These are phyloP conservation scores for Ceratocystiopsis brevicomis DNA, from an alignment of 2,329 filamentous ascomycete species.

Conservation along the genomic window DNA sequence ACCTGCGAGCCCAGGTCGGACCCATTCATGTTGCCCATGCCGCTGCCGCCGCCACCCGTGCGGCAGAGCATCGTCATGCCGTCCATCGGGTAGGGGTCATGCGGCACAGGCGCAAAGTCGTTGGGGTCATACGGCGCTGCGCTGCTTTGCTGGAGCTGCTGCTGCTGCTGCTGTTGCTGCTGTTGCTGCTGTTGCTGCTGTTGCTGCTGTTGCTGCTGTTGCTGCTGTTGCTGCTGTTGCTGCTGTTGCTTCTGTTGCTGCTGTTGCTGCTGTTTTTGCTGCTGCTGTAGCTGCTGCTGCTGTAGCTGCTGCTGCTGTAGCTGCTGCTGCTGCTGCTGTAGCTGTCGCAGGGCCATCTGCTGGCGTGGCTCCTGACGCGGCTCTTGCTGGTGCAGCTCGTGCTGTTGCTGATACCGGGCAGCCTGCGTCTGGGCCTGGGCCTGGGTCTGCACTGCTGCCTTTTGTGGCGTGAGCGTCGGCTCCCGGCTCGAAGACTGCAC, in stretches of 20 bases:
- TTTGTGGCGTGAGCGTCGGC: slow-evolving; percentile 3
- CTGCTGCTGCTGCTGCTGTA: slow-evolving; percentile 13
- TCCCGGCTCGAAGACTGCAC: neutral
- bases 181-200: no score
- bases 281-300: slow-evolving; percentile 9
- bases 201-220: slow-evolving; percentile 8
- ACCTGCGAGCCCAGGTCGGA: slow-evolving; percentile 31
- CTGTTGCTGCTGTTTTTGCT: slow-evolving; percentile 9
- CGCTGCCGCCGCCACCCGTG: slow-evolving; percentile 19
- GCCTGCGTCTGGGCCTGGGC: neutral
- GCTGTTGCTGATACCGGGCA: slow-evolving; percentile 3
- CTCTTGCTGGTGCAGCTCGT: slow-evolving; percentile 5
- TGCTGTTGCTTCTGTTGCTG: slow-evolving; percentile 6
- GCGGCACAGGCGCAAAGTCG: slow-evolving; percentile 55
- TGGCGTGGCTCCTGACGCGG: no score
- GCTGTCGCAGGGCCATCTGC: no score
- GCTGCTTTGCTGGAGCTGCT: slow-evolving; percentile 12
- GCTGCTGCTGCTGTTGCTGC: slow-evolving; percentile 10
- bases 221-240: no score
- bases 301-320: neutral
- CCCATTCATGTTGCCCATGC: slow-evolving; percentile 19
- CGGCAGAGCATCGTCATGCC: slow-evolving; percentile 97
- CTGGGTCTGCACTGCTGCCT: slow-evolving; percentile 1
- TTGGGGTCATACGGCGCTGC: slow-evolving; percentile 23
- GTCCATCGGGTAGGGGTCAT: slow-evolving; percentile 85